Conservation (phyloP, 2,329 filamentous ascomycete genomes). For the Calonectria hawksworthii region DNA sequence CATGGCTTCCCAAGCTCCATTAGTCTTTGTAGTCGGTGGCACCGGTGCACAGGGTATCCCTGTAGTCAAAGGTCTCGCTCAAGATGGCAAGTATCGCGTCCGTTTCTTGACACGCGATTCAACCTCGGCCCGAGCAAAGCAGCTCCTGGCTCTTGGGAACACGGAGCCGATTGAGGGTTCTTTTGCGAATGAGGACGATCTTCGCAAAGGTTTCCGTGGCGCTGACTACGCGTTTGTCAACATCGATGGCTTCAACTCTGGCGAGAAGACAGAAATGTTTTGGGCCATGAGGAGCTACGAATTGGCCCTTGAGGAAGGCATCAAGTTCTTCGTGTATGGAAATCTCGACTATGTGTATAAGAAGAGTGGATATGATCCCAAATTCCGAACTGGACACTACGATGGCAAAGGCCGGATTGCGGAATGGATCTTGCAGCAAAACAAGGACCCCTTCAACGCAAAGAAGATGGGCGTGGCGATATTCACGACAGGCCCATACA, state of each 20-base stretch:
- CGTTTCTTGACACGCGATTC: conserved; percentile 25
- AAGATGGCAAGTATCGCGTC: conserved; percentile 14
- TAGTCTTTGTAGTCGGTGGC: conserved; percentile 25
- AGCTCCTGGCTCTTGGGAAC: not conserved
- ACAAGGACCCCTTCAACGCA: not conserved
- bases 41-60: conserved; percentile 31
- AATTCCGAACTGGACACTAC: conserved; percentile 63
- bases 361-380: conserved; percentile 60
- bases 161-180: conserved; percentile 8
- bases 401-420: conserved; percentile 61
- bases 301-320: conserved; percentile 16
- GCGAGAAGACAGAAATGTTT: conserved; percentile 31
- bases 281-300: conserved; percentile 28
- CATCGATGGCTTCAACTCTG: conserved; percentile 27
- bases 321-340: conserved; percentile 61
- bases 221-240: conserved; percentile 29
- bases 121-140: not conserved
- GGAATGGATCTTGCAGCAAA: conserved; percentile 60
- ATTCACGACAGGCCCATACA: conserved; percentile 30
- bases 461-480: conserved; percentile 8
- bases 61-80: conserved; percentile 16
- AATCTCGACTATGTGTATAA: conserved; percentile 65
- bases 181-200: conserved; percentile 19
- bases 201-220: conserved; percentile 4
- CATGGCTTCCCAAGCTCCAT: not conserved